Percentiles rank a stretch among this genome's conserved stretches.
These are phyloP conservation scores for Starmera stellimalicola DNA, from an alignment of 1,139 yeast genomes.

Conservation along the genomic window DNA sequence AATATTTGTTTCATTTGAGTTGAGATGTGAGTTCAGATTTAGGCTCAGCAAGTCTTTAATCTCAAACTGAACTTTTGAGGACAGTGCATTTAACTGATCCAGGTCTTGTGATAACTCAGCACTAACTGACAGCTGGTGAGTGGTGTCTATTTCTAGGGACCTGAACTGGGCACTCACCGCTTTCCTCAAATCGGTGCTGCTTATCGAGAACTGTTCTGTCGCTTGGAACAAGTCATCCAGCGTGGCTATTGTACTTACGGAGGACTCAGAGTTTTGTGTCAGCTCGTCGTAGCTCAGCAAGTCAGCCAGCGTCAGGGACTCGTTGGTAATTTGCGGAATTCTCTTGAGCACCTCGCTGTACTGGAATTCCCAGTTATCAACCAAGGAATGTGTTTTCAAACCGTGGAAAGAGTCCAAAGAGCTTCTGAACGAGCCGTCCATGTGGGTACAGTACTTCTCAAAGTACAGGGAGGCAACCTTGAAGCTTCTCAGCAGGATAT, in stretches of 20 bases:
- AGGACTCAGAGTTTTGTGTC: conserved; percentile 4
- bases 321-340: conserved; percentile 6
- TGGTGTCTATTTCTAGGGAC: conserved; percentile 11
- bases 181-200: conserved; percentile 6
- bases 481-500: conserved; percentile 38
- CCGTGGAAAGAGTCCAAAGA: conserved; percentile 40
- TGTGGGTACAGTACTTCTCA: conserved; percentile 38
- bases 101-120: conserved; percentile 8
- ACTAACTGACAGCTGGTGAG: not conserved
- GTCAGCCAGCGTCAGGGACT: conserved; percentile 18
- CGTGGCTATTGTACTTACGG: not conserved
- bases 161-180: conserved; percentile 11
- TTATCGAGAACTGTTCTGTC: conserved; percentile 19
- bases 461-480: conserved; percentile 52
- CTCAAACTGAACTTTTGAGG: conserved; percentile 16
- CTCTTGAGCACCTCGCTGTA: conserved; percentile 28
- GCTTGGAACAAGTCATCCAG: not conserved
- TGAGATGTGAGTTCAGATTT: too few species aligned
- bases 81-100: conserved; percentile 8
- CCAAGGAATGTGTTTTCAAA: conserved; percentile 39
- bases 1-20: conserved; percentile 3
- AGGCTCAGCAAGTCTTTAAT: conserved; percentile 11
- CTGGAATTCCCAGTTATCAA: conserved; percentile 38
- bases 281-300: conserved; percentile 22
- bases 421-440: conserved; percentile 30